A percentile compares a stretch with the other conserved stretches of the same genome.
Conservation (phyloP, 2,329 filamentous ascomycete species). For the Diaporthe sp. region DNA sequence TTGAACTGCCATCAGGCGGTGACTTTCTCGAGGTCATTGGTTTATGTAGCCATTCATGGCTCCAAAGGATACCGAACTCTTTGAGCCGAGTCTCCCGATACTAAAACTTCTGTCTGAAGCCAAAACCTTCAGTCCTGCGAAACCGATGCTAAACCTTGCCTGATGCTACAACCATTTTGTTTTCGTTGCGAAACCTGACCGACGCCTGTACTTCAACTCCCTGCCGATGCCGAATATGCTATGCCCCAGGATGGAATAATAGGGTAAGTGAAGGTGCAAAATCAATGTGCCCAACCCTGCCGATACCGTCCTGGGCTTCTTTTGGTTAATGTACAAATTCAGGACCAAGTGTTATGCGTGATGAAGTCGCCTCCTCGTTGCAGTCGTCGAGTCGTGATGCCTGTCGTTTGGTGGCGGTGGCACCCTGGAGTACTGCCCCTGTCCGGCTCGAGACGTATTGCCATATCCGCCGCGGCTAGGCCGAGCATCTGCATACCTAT, state of each 20-base stretch:
- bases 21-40: background rate
- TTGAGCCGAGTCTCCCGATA: background rate
- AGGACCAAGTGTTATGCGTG: background rate
- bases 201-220: conserved; percentile 28
- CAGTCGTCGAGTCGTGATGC: conserved; percentile 15
- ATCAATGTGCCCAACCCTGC: background rate
- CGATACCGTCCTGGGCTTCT: background rate
- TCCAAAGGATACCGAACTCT: conserved; percentile 18
- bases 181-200: conserved; percentile 5
- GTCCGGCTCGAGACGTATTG: background rate
- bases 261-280: conserved; percentile 27
- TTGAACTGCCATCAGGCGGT: background rate
- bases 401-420: conserved; percentile 4
- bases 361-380: conserved; percentile 3
- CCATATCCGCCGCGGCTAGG: conserved; percentile 1
- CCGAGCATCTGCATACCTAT: background rate
- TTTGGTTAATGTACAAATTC: conserved; percentile 7
- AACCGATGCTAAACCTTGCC: background rate
- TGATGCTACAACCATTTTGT: background rate
- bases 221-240: conserved; percentile 35
- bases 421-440: conserved; percentile 27
- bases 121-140: background rate
- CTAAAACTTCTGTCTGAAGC: background rate
- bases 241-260: conserved; percentile 3
- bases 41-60: conserved; percentile 24